Percentiles rank a stretch among this genome's conserved stretches.
phyloP scores from a whole-genome alignment of 352 stramenopile species.

The Albugo laibachii region DNA sequence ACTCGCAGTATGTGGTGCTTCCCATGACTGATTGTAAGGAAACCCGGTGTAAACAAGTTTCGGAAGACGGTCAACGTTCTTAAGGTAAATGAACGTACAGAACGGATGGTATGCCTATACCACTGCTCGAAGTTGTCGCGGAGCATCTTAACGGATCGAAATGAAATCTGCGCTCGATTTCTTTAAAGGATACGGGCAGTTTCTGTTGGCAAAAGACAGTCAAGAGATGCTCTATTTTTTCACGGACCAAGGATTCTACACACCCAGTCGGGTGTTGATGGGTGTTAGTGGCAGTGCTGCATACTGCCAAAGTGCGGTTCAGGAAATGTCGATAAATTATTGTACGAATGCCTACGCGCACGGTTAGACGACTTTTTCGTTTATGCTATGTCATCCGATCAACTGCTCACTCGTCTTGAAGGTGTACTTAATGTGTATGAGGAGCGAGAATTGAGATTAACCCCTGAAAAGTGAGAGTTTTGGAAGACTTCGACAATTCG shows the following conservation, averaged over 20 bases:
- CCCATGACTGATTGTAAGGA: no score
- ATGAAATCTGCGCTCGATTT: no score
- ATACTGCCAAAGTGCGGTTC: constrained; percentile 1
- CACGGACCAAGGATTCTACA: constrained; percentile 4
- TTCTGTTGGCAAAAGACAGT: no score
- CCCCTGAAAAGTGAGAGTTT: neutral
- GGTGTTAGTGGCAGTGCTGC: constrained; percentile 4
- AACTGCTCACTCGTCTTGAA: neutral
- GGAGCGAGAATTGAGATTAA: neutral
- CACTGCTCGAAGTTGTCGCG: no score
- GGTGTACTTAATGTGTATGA: neutral
- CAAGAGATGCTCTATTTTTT: constrained; percentile 1
- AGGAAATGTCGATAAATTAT: neutral
- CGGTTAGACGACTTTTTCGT: neutral
- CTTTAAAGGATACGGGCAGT: no score
- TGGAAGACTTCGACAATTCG: neutral
- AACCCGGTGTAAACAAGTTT: no score
- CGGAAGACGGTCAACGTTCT: no score
- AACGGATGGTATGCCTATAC: no score
- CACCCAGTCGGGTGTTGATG: constrained; percentile 8
- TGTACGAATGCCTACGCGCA: neutral
- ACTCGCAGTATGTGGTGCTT: no score
- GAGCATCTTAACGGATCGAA: no score
- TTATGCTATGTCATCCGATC: neutral
- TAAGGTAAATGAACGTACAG: no score